phyloP scores from a whole-genome alignment of 2,329 filamentous ascomycete genomes.

The Hortaea werneckii region DNA sequence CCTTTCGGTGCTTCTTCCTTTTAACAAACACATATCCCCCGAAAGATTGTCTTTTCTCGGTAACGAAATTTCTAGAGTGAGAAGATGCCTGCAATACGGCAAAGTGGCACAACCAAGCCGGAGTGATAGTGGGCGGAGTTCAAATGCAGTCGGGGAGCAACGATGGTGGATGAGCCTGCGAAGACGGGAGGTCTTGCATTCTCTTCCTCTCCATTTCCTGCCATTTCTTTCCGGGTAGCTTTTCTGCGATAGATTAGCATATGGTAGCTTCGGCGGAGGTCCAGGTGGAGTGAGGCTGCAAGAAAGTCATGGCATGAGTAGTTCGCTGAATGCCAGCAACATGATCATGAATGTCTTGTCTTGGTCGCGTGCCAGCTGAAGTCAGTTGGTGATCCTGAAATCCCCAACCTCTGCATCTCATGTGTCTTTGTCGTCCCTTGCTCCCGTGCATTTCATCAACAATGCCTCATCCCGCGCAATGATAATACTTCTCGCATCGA shows the following conservation, averaged over 20 bases:
- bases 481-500: too few relatives aligned
- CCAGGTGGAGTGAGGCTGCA: not conserved
- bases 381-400: too few relatives aligned
- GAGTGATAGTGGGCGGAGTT: not conserved
- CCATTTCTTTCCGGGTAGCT: not conserved
- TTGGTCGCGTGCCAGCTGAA: not conserved
- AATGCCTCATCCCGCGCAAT: too few relatives aligned
- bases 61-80: not conserved
- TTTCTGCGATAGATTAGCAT: not conserved
- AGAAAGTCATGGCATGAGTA: conserved; percentile 4
- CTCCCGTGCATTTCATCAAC: too few relatives aligned
- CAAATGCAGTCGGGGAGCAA: not conserved
- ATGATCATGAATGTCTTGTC: not conserved
- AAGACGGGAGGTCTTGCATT: not conserved
- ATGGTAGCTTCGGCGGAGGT: not conserved
- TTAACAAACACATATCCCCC: not conserved
- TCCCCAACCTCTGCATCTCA: too few relatives aligned
- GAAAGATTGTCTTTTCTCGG: conserved; percentile 1
- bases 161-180: not conserved
- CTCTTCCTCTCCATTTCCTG: not conserved
- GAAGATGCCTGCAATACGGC: not conserved
- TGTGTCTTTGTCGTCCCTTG: too few relatives aligned
- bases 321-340: conserved; percentile 17
- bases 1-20: not conserved
- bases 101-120: not conserved